These are phyloP conservation scores for Leishmania guyanensis DNA, from an alignment of 208 protist species.

Conservation along the genomic window DNA sequence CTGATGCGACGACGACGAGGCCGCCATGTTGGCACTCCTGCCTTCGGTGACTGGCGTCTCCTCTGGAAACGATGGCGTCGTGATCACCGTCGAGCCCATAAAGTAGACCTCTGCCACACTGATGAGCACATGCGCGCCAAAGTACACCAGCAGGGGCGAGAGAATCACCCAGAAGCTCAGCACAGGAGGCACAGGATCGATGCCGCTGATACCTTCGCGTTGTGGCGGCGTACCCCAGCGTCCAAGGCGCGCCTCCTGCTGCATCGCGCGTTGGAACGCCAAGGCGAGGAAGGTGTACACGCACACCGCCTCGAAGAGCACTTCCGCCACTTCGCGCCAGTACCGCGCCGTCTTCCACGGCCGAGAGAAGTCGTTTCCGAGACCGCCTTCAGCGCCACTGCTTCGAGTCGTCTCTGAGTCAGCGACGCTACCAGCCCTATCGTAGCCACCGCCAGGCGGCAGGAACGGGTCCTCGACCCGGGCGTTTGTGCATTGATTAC, in stretches of 20 bases:
- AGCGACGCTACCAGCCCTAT: neutral
- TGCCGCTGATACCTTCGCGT: neutral
- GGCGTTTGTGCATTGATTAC: neutral
- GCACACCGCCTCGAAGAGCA: slow-evolving; percentile 43
- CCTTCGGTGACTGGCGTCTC: neutral
- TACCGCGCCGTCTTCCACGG: slow-evolving; percentile 28
- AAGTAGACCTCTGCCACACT: slow-evolving; percentile 11
- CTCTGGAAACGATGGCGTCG: neutral
- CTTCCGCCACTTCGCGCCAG: slow-evolving; percentile 23
- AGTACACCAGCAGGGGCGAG: slow-evolving; percentile 54
- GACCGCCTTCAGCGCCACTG: neutral
- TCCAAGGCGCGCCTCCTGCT: neutral
- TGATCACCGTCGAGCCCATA: neutral
- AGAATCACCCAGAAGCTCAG: slow-evolving; percentile 66
- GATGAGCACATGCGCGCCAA: slow-evolving; percentile 12
- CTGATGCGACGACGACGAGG: neutral
- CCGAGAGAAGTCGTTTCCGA: neutral
- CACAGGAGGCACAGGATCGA: neutral
- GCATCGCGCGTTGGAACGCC: slow-evolving; percentile 31
- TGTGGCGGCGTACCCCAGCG: neutral
- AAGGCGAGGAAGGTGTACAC: slow-evolving; percentile 41
- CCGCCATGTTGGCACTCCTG: neutral
- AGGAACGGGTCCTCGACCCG: neutral
- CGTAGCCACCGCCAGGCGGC: neutral
- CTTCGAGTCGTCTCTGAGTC: neutral